Evolutionary conservation across 2,329 filamentous ascomycete genomes (phyloP), one percentile per base, ranked within the genome.

Genomic region (Botrytis squamosa): DNA sequence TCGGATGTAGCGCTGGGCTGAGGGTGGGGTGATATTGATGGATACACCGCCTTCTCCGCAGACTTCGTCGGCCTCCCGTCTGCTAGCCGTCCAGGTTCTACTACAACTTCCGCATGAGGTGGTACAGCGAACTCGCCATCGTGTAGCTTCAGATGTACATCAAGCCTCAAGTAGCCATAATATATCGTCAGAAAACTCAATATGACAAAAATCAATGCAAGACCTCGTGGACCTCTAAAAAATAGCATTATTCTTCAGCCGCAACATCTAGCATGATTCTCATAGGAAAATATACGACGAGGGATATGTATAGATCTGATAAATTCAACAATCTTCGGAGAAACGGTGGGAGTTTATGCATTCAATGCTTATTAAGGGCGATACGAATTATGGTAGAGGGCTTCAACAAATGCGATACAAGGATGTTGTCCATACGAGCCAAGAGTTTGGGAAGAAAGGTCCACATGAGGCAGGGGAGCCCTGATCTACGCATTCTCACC

Each of bases 221-320:
- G 70, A 60, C 70, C 62, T 67, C 62, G 62, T 60, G 49, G 49
- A 16, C 62, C 62, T 57, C 29, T 52, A 33, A 57, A 4, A n/a
- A 72, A 46, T 25, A 72, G 49, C 62, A 67, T 72, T 38, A 16
- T 72, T 67, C 70, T 33, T 20, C 29, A 65, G 18, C 44, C 22
- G 59, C 22, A 66, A 64, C 38, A 65, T 71, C 36, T 55, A 63
- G 18, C 29, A 40, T 38, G 16, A 55, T 71, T 33, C 44, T 71
- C 60, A 55, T 33, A 71, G 18, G 33, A 33, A 52, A 52, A 16
- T 14, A 36, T 46, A 49, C 62, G 20, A 36, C 18, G 38, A 29
- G 55, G 20, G 38, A 70, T 57, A 60, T 29, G n/a, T 57, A 29
- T 69, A 40, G 38, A 59, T 69, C 18, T 59, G 60, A 52, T n/a